phyloP scores from a whole-genome alignment of 2,329 filamentous ascomycete genomes.

The Nakataea oryzae region DNA sequence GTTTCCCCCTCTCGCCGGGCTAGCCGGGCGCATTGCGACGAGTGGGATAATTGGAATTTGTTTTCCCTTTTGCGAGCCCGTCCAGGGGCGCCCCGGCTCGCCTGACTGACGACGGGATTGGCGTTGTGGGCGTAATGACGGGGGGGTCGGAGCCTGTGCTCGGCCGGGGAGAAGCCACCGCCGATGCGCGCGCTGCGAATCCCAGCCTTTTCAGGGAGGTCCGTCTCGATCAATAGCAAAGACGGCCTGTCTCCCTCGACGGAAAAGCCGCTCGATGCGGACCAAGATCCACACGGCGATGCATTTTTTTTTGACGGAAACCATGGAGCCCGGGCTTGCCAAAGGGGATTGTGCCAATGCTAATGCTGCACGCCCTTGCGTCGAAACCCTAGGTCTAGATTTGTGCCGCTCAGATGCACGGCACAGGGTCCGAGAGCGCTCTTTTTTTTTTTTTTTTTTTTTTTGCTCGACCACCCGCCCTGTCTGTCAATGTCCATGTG shows the following conservation, averaged over 20 bases:
- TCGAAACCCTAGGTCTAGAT: neutral
- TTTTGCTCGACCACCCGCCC: too few species aligned
- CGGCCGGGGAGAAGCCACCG: too few species aligned
- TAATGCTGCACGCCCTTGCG: too few species aligned
- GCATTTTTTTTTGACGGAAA: neutral
- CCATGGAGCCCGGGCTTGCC: neutral
- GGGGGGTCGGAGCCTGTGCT: too few species aligned
- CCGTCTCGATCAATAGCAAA: too few species aligned
- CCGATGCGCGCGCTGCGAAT: neutral
- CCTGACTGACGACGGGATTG: neutral
- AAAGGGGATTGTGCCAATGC: too few species aligned
- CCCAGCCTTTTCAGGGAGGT: neutral
- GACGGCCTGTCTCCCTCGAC: neutral
- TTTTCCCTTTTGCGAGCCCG: neutral
- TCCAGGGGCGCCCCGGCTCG: neutral
- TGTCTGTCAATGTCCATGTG: too few species aligned
- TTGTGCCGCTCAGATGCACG: neutral
- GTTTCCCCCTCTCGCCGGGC: too few species aligned
- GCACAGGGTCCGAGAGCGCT: neutral
- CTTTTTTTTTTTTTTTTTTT: neutral
- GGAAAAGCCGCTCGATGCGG: neutral
- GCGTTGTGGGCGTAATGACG: too few species aligned
- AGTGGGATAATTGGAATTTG: neutral
- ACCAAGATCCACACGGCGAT: neutral
- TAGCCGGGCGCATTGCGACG: too few species aligned